Evolutionary conservation across 2,329 filamentous ascomycete species (phyloP).

Genomic region (Hymenoscyphus occultus): DNA sequence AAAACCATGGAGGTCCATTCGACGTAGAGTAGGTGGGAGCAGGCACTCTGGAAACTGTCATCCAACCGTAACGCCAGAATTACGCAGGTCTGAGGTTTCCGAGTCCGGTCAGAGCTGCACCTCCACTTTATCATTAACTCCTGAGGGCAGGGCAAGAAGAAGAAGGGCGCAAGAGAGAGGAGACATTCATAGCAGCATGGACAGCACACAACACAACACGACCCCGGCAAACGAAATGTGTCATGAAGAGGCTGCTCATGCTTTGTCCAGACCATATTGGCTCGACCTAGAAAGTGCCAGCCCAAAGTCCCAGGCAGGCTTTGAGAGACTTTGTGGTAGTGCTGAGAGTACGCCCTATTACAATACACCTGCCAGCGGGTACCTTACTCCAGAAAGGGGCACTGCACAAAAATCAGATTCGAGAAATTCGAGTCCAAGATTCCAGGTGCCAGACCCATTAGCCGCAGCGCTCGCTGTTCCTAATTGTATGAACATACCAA

Average conservation of each 20-base stretch:
- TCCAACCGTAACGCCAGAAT: conserved; percentile 18
- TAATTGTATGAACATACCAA: neutral
- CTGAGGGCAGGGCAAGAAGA: conserved; percentile 27
- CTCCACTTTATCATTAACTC: conserved; percentile 19
- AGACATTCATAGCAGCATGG: conserved; percentile 30
- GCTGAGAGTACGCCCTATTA: conserved; percentile 24
- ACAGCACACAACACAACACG: conserved; percentile 19
- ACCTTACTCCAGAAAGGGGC: conserved; percentile 13
- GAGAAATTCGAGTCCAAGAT: conserved; percentile 5
- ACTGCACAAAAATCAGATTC: neutral
- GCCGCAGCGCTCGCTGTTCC: conserved; percentile 15
- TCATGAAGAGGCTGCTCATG: neutral
- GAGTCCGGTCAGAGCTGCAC: conserved; percentile 16
- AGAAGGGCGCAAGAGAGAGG: conserved; percentile 31
- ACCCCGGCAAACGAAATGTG: conserved; percentile 5
- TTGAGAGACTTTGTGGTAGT: conserved; percentile 14
- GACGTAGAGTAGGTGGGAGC: conserved; percentile 30
- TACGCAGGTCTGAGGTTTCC: conserved; percentile 13
- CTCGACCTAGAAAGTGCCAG: neutral
- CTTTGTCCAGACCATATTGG: conserved; percentile 3
- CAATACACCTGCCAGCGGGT: conserved; percentile 27
- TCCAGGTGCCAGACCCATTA: conserved; percentile 15
- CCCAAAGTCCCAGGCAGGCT: neutral
- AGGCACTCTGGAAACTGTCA: conserved; percentile 21
- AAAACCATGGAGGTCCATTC: conserved; percentile 30